Percentiles rank a stretch among this genome's conserved stretches.
Conservation (phyloP, 2,329 filamentous ascomycete species). For the Talaromyces sp. region DNA sequence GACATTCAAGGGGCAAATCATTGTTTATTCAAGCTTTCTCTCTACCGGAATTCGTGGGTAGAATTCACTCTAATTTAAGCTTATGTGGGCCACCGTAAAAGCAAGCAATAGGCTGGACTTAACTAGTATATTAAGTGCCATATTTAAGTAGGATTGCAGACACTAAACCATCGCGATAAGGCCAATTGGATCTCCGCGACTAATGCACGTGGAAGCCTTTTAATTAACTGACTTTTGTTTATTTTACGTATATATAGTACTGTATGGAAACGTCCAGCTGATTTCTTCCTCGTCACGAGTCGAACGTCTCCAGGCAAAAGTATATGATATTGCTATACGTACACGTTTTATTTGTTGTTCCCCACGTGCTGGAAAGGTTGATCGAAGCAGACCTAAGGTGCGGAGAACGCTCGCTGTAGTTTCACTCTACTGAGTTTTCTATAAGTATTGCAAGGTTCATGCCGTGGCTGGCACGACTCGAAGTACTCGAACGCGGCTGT, state of each 20-base stretch:
- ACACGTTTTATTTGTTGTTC: not conserved
- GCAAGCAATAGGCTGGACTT: not conserved
- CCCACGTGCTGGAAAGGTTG: not conserved
- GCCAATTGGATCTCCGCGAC: constrained; percentile 7
- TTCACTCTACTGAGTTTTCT: not conserved
- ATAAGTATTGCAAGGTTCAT: not conserved
- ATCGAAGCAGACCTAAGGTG: not conserved
- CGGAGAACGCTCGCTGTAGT: not conserved
- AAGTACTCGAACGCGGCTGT: not conserved
- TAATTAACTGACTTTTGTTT: not conserved
- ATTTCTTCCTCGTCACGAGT: not conserved
- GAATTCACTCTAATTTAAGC: not conserved
- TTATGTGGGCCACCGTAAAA: not conserved
- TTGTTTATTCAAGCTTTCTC: not conserved
- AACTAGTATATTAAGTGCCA: not conserved
- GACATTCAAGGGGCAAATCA: not conserved
- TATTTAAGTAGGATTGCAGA: not conserved
- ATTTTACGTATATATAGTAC: not conserved
- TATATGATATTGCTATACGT: not conserved
- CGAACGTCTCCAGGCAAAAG: not conserved
- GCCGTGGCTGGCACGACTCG: not conserved
- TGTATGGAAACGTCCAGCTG: not conserved
- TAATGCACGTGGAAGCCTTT: constrained; percentile 9
- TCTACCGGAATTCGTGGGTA: not conserved
- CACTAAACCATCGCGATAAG: not conserved